A percentile compares a stretch with the other conserved stretches of the same genome.
Evolutionary conservation across 345 rosid genomes (phyloP).

Genomic region (Hevea brasiliensis): DNA sequence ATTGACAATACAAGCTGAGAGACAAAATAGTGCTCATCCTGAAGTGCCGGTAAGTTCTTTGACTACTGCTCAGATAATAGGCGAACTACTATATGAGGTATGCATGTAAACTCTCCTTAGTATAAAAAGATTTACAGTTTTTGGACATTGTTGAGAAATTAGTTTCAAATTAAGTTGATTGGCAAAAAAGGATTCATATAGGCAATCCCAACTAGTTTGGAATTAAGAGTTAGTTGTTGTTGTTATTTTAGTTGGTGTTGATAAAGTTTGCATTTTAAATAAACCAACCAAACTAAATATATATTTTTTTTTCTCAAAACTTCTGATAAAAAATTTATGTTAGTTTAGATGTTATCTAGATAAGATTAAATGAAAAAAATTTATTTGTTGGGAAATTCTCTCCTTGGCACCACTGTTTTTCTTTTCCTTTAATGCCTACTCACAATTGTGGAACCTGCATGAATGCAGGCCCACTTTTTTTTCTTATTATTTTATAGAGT

Average conservation of each 20-base stretch:
- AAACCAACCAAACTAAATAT: not conserved
- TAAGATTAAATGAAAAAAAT: not conserved
- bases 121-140: no score
- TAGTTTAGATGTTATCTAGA: not conserved
- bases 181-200: no score
- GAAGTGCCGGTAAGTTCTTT: no score
- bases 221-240: not conserved
- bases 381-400: not conserved
- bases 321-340: no score
- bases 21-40: conserved; percentile 5
- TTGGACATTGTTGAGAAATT: no score
- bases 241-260: not conserved
- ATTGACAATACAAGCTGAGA: not conserved
- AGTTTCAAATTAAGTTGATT: no score
- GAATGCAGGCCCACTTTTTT: no score
- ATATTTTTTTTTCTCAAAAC: no score
- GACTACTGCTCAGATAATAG: conserved; percentile 19
- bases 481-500: no score
- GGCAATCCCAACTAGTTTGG: no score
- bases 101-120: not conserved
- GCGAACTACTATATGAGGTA: conserved; percentile 28
- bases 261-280: not conserved
- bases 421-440: not conserved
- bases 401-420: not conserved
- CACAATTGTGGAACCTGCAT: not conserved